Conservation (phyloP, 345 rosid species). For the Gynandropsis gynandra region DNA sequence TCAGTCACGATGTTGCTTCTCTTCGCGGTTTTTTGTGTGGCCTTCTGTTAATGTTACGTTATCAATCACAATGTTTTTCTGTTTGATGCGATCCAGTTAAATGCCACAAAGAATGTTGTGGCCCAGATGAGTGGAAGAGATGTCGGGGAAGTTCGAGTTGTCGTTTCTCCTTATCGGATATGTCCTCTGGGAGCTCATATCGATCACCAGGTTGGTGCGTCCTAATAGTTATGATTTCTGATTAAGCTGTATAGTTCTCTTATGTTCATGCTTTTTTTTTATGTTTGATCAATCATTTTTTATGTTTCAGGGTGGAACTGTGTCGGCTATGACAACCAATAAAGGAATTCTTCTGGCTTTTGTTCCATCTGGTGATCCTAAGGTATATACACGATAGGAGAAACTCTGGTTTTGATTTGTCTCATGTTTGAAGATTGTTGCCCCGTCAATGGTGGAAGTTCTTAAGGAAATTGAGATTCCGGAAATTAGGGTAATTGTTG, state of each 20-base stretch:
- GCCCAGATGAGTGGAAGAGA: conserved; percentile 52
- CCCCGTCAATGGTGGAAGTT: neutral
- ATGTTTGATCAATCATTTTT: conserved; percentile 7
- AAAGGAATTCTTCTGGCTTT: conserved; percentile 83
- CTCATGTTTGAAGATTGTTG: conserved; percentile 4
- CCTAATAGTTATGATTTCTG: neutral
- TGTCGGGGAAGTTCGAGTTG: conserved; percentile 52
- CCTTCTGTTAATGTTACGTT: neutral
- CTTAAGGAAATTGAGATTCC: neutral
- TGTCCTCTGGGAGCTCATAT: conserved; percentile 97
- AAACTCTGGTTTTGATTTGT: neutral
- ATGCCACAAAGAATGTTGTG: conserved; percentile 34
- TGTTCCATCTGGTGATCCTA: conserved; percentile 52
- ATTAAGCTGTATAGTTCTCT: conserved; percentile 12
- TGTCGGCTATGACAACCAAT: conserved; percentile 86
- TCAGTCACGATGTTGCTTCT: too few relatives aligned
- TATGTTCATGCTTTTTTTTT: conserved; percentile 1
- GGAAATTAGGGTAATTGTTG: neutral
- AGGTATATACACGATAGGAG: conserved; percentile 33
- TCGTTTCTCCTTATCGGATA: conserved; percentile 80
- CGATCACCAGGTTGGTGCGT: conserved; percentile 74
- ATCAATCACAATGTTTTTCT: conserved; percentile 5
- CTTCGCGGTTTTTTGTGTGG: neutral
- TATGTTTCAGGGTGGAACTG: conserved; percentile 68
- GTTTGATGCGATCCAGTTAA: conserved; percentile 32